phyloP scores from a whole-genome alignment of 2,329 filamentous ascomycete species.

The Raffaelea arxii region DNA sequence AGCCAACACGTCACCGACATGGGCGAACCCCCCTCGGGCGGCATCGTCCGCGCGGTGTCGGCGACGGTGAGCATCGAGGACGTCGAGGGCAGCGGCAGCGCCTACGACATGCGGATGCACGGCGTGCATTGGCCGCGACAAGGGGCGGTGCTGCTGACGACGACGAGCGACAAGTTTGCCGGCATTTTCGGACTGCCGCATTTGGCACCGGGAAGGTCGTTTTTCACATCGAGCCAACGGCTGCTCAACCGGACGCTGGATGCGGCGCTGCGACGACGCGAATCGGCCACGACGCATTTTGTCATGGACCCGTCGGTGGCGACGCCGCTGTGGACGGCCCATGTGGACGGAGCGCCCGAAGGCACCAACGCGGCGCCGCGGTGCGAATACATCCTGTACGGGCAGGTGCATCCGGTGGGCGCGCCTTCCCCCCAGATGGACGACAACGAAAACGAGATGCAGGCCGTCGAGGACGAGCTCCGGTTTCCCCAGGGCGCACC shows the following conservation, averaged over 20 bases:
- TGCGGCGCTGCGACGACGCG: conserved; percentile 55
- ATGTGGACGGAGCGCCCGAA: conserved; percentile 51
- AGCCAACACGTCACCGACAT: conserved; percentile 6
- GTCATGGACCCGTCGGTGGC: conserved; percentile 44
- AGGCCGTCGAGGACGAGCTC: conserved; percentile 51
- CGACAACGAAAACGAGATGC: conserved; percentile 10
- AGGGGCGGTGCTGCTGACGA: conserved; percentile 72
- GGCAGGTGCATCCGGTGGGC: conserved; percentile 63
- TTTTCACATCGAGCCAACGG: conserved; percentile 47
- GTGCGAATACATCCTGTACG: conserved; percentile 83
- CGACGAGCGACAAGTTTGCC: conserved; percentile 89
- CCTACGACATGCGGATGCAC: conserved; percentile 70
- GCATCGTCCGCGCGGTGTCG: conserved; percentile 57
- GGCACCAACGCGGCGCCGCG: conserved; percentile 54
- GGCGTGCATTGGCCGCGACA: conserved; percentile 80
- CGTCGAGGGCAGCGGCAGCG: conserved; percentile 56
- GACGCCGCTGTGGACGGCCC: conserved; percentile 64
- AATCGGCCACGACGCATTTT: conserved; percentile 43
- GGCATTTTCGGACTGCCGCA: conserved; percentile 86
- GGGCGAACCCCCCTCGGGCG: conserved; percentile 29
- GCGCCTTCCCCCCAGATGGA: not conserved
- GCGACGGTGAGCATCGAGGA: conserved; percentile 67
- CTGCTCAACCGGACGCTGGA: conserved; percentile 67
- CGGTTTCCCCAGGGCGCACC: conserved; percentile 51
- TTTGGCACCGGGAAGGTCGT: conserved; percentile 52